Base-by-base conservation (phyloP, 257 asterid species). In the Jaltomata sinuosa region DNA sequence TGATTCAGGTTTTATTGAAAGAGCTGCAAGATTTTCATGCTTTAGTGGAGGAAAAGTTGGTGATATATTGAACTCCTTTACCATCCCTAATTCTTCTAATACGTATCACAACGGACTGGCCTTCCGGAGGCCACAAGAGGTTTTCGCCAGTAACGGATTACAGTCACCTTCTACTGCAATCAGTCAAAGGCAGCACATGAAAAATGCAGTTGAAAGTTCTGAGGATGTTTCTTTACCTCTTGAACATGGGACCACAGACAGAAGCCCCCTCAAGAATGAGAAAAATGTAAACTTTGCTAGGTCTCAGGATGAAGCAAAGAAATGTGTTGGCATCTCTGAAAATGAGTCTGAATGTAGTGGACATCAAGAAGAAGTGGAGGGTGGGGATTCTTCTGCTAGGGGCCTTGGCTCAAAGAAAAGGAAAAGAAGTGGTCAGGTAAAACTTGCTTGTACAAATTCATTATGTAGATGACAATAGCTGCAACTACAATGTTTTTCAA, bases 21-120 rank as follows among this genome's bases (percentile, higher is more conserved):
- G 98, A 85, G 99, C 98, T 3, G 97, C 97, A 3, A 90, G 96
- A 84, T 92, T 89, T 85, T 97, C 99, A 3, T 93, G 97, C 90
- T 97, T 97, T 61, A 83, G 91, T 84, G 93, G 97, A 85, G 99
- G 95, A 81, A 92, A 83, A 87, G 87, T 91, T 9, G 89, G 86
- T 18, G 94, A 92, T 81, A 85, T 90, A 86, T 72, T 88, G 90
- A 93, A 85, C 86, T 90, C 94, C 1, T 89, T 90, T 71, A 59
- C 74, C 11, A 12, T 82, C 36, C 84, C 87, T 22, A 91, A 88
- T 69, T 59, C 89, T 21, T 0, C 86, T 36, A 87, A 84, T 87
- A 88, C 90, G 4, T 90, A 72, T 80, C 52, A 89, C 19, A 89
- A 87, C 40, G 86, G 88, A 64, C 90, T 89, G 50, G 84, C 88